These are phyloP conservation scores for Grammothele lineata DNA, from an alignment of 768 basidiomycete species.

Conservation along the genomic window DNA sequence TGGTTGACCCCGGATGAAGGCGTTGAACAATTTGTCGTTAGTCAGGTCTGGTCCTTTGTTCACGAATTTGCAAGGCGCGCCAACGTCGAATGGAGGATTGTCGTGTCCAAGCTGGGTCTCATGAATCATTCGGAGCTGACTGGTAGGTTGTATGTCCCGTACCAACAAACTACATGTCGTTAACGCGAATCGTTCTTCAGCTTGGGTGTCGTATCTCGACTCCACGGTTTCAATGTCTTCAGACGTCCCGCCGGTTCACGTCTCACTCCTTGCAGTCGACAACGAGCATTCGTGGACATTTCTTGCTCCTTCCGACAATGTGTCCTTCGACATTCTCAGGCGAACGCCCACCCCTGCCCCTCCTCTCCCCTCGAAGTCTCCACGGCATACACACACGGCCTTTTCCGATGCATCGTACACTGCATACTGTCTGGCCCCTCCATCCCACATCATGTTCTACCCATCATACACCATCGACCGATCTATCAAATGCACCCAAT, in stretches of 20 bases:
- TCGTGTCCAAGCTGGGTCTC: constrained; percentile 62
- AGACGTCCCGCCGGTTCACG: constrained; percentile 50
- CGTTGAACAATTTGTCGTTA: constrained; percentile 46
- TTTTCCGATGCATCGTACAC: constrained; percentile 19
- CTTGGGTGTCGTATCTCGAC: constrained; percentile 58
- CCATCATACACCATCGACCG: constrained; percentile 7
- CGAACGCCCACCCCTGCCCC: not conserved
- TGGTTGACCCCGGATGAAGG: constrained; percentile 50
- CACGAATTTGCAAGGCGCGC: constrained; percentile 57
- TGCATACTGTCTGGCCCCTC: constrained; percentile 47
- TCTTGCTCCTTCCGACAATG: constrained; percentile 27
- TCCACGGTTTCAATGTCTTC: constrained; percentile 32
- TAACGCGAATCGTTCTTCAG: constrained; percentile 39
- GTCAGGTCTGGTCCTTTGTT: constrained; percentile 69
- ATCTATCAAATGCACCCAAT: constrained; percentile 28
- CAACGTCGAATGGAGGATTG: constrained; percentile 77
- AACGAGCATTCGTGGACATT: constrained; percentile 58
- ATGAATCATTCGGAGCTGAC: constrained; percentile 58
- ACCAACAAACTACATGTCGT: no score
- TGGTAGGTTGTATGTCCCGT: constrained; percentile 55
- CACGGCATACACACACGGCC: constrained; percentile 2
- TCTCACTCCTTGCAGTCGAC: constrained; percentile 59
- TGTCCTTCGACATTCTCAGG: not conserved
- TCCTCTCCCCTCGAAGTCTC: not conserved
- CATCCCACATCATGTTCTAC: not conserved